Conservation (phyloP, 768 basidiomycete species). For the Lyophyllum decastes region DNA sequence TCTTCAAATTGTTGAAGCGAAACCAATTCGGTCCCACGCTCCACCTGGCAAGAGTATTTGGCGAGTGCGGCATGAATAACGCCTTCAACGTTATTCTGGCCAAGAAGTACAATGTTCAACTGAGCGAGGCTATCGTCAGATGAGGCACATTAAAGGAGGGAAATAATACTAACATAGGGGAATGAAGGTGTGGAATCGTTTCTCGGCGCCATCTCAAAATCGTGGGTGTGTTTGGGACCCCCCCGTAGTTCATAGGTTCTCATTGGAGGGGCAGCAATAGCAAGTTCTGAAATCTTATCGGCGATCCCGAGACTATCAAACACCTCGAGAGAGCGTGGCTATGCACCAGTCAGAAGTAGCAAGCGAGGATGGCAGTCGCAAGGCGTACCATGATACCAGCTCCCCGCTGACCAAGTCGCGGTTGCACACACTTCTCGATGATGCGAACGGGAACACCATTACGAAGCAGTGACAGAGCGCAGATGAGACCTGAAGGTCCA, state of each 20-base stretch:
- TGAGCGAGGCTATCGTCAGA: no score
- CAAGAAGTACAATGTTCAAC: constrained; percentile 34
- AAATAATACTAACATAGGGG: constrained; percentile 30
- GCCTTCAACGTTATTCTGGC: constrained; percentile 38
- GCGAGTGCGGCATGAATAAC: constrained; percentile 36
- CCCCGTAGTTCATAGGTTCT: constrained; percentile 37
- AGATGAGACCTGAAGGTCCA: constrained; percentile 47
- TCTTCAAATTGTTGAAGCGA: constrained; percentile 40
- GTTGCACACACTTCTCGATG: constrained; percentile 44
- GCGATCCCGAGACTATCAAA: constrained; percentile 39
- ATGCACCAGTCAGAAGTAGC: background rate
- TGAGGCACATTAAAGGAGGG: no score
- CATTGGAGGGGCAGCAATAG: constrained; percentile 26
- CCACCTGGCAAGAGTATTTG: constrained; percentile 34
- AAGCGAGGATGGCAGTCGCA: background rate
- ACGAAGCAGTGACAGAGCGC: constrained; percentile 40
- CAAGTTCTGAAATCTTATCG: constrained; percentile 34
- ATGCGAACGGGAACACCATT: constrained; percentile 52
- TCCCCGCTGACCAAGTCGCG: constrained; percentile 30
- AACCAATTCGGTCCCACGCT: constrained; percentile 46
- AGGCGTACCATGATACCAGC: background rate
- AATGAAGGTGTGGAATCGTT: constrained; percentile 30
- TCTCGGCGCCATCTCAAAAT: constrained; percentile 34
- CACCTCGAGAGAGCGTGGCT: constrained; percentile 49
- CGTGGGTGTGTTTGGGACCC: constrained; percentile 24